A percentile compares a stretch with the other conserved stretches of the same genome.
Conservation (phyloP, 768 basidiomycete genomes). For the Phylloporus sp. region DNA sequence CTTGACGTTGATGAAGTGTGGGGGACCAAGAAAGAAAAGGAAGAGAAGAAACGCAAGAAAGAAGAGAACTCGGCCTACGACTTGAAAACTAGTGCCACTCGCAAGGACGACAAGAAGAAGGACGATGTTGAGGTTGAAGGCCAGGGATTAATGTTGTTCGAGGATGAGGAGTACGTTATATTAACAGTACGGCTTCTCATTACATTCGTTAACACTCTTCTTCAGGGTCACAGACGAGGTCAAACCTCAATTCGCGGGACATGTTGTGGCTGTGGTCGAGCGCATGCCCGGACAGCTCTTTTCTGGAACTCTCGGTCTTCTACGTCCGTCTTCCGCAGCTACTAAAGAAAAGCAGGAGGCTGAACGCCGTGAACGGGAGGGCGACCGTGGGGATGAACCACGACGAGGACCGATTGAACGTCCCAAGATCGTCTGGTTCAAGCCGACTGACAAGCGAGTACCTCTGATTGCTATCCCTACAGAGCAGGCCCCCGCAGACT, state of each 20-base stretch:
- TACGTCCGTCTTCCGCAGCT: constrained; percentile 93
- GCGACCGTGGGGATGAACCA: constrained; percentile 83
- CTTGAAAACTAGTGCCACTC: constrained; percentile 62
- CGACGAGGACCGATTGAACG: constrained; percentile 77
- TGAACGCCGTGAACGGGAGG: constrained; percentile 94
- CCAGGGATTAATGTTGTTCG: constrained; percentile 93
- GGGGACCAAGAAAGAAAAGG: constrained; percentile 99
- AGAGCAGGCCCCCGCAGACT: constrained; percentile 95
- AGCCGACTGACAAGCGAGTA: constrained; percentile 98
- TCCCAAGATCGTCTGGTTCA: constrained; percentile 99
- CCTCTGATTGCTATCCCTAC: constrained; percentile 98
- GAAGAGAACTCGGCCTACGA: constrained; percentile 98
- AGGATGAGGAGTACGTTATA: constrained; percentile 84
- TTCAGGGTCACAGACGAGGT: constrained; percentile 91
- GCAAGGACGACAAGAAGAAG: constrained; percentile 99
- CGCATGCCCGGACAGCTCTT: constrained; percentile 99
- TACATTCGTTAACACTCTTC: constrained; percentile 15
- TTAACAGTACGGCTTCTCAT: neutral
- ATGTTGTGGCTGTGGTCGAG: constrained; percentile 99
- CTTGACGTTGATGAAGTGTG: constrained; percentile 97
- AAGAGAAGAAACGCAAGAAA: constrained; percentile 99
- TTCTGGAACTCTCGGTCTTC: constrained; percentile 91
- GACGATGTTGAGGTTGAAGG: constrained; percentile 99
- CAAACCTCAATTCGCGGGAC: constrained; percentile 97
- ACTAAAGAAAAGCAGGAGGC: constrained; percentile 99